phyloP scores from a whole-genome alignment of 2,329 filamentous ascomycete genomes.

The Aureobasidium melanogenum region DNA sequence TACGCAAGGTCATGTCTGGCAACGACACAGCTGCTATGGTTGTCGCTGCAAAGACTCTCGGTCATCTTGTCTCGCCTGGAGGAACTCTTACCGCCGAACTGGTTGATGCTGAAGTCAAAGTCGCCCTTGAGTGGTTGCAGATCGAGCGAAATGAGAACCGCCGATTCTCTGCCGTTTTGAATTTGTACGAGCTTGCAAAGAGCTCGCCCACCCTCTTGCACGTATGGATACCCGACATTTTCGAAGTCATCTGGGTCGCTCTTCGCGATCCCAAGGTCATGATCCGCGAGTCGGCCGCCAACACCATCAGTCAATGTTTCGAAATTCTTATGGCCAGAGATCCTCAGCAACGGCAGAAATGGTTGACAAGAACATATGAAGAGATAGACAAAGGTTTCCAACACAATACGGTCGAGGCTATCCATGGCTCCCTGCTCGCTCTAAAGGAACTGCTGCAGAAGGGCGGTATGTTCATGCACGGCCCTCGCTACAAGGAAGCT shows the following conservation, averaged over 20 bases:
- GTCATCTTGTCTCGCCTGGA: slow-evolving; percentile 82
- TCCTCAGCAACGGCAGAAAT: slow-evolving; percentile 72
- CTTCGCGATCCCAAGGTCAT: slow-evolving; percentile 82
- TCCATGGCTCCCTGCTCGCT: slow-evolving; percentile 89
- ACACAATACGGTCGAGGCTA: slow-evolving; percentile 71
- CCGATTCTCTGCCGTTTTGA: slow-evolving; percentile 84
- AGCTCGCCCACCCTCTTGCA: slow-evolving; percentile 95
- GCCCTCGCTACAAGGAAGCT: slow-evolving; percentile 72
- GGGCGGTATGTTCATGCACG: slow-evolving; percentile 98
- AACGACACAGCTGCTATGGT: slow-evolving; percentile 89
- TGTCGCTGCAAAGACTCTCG: slow-evolving; percentile 77
- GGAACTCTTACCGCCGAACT: slow-evolving; percentile 91
- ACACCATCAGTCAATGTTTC: slow-evolving; percentile 91
- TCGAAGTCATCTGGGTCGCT: slow-evolving; percentile 94
- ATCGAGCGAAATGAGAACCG: slow-evolving; percentile 89
- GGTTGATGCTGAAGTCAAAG: slow-evolving; percentile 94
- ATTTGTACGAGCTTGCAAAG: slow-evolving; percentile 80
- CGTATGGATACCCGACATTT: slow-evolving; percentile 86
- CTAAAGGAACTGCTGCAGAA: slow-evolving; percentile 88
- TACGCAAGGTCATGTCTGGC: slow-evolving; percentile 78
- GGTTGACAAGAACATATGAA: slow-evolving; percentile 85
- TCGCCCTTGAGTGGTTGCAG: slow-evolving; percentile 92
- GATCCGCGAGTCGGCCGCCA: slow-evolving; percentile 83
- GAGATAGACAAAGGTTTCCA: slow-evolving; percentile 75
- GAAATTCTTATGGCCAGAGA: slow-evolving; percentile 92